Conservation (phyloP, 208 protist species). For the Tritrichomonas musculus region DNA sequence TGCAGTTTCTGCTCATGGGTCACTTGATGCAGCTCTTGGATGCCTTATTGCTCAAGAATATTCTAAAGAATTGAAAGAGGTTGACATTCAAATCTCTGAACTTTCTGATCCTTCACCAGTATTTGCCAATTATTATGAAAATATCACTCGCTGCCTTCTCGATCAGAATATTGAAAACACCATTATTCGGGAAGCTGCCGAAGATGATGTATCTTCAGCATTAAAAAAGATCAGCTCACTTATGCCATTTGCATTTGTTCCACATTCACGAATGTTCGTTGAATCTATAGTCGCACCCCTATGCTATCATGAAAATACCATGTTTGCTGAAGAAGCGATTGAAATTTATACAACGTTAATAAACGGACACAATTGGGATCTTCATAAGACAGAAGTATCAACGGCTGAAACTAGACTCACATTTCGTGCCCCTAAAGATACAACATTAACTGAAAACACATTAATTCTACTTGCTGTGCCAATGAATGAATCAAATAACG, state of each 20-base stretch:
- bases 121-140: background rate
- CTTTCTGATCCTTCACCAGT: background rate
- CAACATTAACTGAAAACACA: background rate
- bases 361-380: background rate
- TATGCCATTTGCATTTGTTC: background rate
- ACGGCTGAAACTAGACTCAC: background rate
- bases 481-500: background rate
- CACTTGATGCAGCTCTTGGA: background rate
- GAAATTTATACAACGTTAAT: background rate
- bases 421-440: background rate
- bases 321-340: background rate
- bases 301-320: background rate
- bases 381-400: background rate
- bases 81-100: background rate
- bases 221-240: background rate
- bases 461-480: background rate
- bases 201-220: background rate
- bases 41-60: background rate
- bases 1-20: background rate
- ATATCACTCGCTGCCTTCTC: background rate
- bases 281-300: conserved; percentile 16
- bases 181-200: background rate
- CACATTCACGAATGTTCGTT: background rate
- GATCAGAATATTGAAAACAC: no score
- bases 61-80: background rate